phyloP scores from a whole-genome alignment of 257 asterid species.

The Salvia hispanica region DNA sequence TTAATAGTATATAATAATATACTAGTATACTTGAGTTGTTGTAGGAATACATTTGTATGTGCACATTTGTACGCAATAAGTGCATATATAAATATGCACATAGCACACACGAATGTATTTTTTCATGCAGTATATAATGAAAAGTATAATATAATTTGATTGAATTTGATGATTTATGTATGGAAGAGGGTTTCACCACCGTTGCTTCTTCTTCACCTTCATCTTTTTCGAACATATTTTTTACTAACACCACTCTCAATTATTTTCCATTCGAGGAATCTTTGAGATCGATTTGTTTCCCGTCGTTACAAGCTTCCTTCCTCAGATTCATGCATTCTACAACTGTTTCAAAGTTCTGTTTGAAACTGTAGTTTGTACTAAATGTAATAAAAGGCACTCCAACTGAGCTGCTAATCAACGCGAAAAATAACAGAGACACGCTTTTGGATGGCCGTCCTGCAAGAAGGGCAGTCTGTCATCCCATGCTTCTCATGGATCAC shows the following conservation, averaged over 20 bases:
- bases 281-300: constrained; percentile 1
- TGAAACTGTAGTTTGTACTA: constrained; percentile 16
- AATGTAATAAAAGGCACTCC: not conserved
- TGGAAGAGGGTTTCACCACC: constrained; percentile 21
- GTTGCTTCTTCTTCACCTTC: constrained; percentile 18
- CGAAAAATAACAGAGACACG: constrained; percentile 51
- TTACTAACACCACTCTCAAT: constrained; percentile 23
- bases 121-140: too few relatives aligned
- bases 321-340: not conserved
- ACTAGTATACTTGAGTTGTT: too few relatives aligned
- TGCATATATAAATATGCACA: too few relatives aligned
- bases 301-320: constrained; percentile 33
- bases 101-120: too few relatives aligned
- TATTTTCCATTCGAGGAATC: constrained; percentile 25
- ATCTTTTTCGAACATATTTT: constrained; percentile 1
- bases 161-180: not conserved
- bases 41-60: too few relatives aligned
- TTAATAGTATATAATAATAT: too few relatives aligned
- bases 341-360: not conserved
- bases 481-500: constrained; percentile 58
- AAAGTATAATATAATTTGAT: too few relatives aligned
- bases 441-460: constrained; percentile 58
- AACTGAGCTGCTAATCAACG: constrained; percentile 2
- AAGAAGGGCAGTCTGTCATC: constrained; percentile 76
- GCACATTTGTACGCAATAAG: too few relatives aligned